Conservation (phyloP, 139 green algal genomes). For the Chlamydomonas sp. region DNA sequence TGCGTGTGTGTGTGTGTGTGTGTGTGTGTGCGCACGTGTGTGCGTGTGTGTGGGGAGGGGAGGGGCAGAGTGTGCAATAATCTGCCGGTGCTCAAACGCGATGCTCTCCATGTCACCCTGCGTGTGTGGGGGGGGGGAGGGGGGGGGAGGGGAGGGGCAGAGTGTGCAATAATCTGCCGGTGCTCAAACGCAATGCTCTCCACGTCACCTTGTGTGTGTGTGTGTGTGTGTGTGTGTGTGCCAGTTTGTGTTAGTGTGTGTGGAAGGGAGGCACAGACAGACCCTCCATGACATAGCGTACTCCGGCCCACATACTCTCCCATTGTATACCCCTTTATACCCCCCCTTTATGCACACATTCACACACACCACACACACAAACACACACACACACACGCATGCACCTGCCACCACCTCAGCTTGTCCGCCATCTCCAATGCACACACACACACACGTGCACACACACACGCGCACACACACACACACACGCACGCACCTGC, state of each 20-base stretch:
- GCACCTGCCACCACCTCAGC: slow-evolving; percentile 32
- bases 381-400: not conserved
- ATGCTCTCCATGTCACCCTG: slow-evolving; percentile 11
- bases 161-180: not conserved
- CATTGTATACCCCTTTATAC: too few species aligned
- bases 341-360: too few species aligned
- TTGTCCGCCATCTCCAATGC: slow-evolving; percentile 44
- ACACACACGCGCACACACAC: not conserved
- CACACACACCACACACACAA: not conserved
- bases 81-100: slow-evolving; percentile 1
- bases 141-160: not conserved
- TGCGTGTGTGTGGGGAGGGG: too few species aligned
- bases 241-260: too few species aligned
- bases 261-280: too few species aligned
- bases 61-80: too few species aligned
- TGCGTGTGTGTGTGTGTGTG: too few species aligned
- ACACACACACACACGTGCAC: too few species aligned
- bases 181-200: slow-evolving; percentile 9
- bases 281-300: too few species aligned
- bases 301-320: too few species aligned
- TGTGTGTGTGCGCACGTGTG: too few species aligned
- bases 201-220: not conserved
- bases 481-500: slow-evolving; percentile 17
- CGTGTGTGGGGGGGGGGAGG: not conserved
- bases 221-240: too few species aligned